phyloP scores from a whole-genome alignment of 2,329 filamentous ascomycete species.

The Boeremia lycopersici region DNA sequence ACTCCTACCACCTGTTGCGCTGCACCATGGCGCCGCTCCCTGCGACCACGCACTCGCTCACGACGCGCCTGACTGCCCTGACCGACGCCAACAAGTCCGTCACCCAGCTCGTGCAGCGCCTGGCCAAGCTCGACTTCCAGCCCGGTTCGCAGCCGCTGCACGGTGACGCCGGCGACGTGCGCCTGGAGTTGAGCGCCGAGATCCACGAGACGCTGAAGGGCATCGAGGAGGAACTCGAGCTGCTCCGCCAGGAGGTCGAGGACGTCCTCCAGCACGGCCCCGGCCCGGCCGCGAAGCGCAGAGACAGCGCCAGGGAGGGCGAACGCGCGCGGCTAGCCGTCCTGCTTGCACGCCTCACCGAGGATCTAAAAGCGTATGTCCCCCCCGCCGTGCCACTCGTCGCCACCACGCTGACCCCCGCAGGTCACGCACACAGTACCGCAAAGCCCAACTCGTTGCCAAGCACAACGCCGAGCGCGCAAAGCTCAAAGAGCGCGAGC shows the following conservation, averaged over 20 bases:
- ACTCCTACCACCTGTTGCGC: slow-evolving; percentile 32
- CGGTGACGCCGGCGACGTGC: slow-evolving; percentile 67
- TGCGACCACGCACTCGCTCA: slow-evolving; percentile 48
- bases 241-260: slow-evolving; percentile 77
- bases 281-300: slow-evolving; percentile 38
- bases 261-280: slow-evolving; percentile 62
- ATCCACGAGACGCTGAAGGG: slow-evolving; percentile 79
- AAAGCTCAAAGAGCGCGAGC: slow-evolving; percentile 75
- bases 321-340: slow-evolving; percentile 71
- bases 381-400: too few relatives aligned
- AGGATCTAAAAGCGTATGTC: slow-evolving; percentile 73
- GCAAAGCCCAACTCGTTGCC: slow-evolving; percentile 79
- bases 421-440: slow-evolving; percentile 68
- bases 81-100: slow-evolving; percentile 60
- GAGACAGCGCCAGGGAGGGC: slow-evolving; percentile 62
- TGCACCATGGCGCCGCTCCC: slow-evolving; percentile 44
- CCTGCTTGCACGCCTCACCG: slow-evolving; percentile 67
- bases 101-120: slow-evolving; percentile 61
- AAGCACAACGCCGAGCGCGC: slow-evolving; percentile 76
- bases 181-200: slow-evolving; percentile 77
- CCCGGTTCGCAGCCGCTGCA: slow-evolving; percentile 65
- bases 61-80: slow-evolving; percentile 58
- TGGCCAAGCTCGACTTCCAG: slow-evolving; percentile 65
- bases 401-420: too few relatives aligned
- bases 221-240: slow-evolving; percentile 81